Conservation (phyloP, 1,284 basidiomycete genomes). For the Kalmanozyma brasiliensis region DNA sequence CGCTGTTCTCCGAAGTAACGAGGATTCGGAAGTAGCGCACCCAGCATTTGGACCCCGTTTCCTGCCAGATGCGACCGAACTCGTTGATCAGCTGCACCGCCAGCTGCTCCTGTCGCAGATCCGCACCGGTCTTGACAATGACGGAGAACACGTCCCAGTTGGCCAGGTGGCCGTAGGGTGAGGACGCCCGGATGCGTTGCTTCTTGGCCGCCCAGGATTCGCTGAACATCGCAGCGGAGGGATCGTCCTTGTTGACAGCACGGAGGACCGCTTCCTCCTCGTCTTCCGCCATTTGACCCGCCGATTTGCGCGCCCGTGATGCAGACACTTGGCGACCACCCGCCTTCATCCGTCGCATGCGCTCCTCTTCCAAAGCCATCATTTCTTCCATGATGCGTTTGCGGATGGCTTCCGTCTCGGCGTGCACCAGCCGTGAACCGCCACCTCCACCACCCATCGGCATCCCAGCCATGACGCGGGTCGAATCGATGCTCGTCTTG, state of each 20-base stretch:
- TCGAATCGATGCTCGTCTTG: slow-evolving; percentile 22
- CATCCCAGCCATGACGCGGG: slow-evolving; percentile 17
- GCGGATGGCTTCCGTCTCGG: slow-evolving; percentile 78
- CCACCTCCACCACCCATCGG: slow-evolving; percentile 31
- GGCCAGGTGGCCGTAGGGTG: slow-evolving; percentile 95
- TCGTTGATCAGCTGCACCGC: slow-evolving; percentile 94
- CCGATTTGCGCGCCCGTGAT: slow-evolving; percentile 65
- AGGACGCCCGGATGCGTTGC: slow-evolving; percentile 88
- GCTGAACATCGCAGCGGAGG: slow-evolving; percentile 86
- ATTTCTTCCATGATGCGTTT: slow-evolving; percentile 99
- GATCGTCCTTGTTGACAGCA: slow-evolving; percentile 96
- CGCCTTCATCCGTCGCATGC: slow-evolving; percentile 92
- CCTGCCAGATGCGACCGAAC: slow-evolving; percentile 93
- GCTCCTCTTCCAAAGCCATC: slow-evolving; percentile 93
- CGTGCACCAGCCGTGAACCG: slow-evolving; percentile 47
- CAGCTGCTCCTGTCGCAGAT: slow-evolving; percentile 95
- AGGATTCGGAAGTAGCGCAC: slow-evolving; percentile 78
- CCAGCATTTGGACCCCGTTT: slow-evolving; percentile 69
- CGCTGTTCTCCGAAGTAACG: slow-evolving; percentile 91
- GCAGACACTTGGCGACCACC: slow-evolving; percentile 59
- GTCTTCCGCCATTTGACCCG: slow-evolving; percentile 82
- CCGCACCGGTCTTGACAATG: slow-evolving; percentile 97
- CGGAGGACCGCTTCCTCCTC: slow-evolving; percentile 77
- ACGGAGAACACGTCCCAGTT: slow-evolving; percentile 85
- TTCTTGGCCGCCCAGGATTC: slow-evolving; percentile 97